A percentile compares a stretch with the other conserved stretches of the same genome.
These are phyloP conservation scores for Yarrowia deformans DNA, from an alignment of 805 yeast genomes.

Conservation along the genomic window DNA sequence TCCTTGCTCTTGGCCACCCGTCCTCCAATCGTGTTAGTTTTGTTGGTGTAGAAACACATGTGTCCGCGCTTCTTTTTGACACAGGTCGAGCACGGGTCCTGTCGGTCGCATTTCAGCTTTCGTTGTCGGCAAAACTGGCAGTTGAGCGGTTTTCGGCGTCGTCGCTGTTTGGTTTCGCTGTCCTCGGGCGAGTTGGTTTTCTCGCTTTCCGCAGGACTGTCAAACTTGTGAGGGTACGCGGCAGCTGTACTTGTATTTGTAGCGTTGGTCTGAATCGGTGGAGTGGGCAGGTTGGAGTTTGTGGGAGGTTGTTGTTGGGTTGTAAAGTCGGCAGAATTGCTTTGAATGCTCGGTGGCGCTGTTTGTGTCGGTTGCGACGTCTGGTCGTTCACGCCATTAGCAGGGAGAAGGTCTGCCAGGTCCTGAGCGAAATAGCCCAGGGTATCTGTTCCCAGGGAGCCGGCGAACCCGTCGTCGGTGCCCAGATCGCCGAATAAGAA, in stretches of 20 bases:
- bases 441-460: conserved; percentile 1
- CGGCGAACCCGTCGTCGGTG: conserved; percentile 12
- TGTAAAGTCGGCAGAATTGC: not conserved
- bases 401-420: conserved; percentile 16
- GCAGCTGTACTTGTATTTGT: not conserved
- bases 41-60: conserved; percentile 41
- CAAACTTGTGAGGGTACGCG: conserved; percentile 4
- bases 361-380: not conserved
- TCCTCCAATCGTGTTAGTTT: conserved; percentile 25
- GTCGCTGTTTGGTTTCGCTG: conserved; percentile 41
- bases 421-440: conserved; percentile 33
- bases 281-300: not conserved
- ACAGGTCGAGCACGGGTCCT: conserved; percentile 50
- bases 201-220: not conserved
- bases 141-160: conserved; percentile 48
- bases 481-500: conserved; percentile 3
- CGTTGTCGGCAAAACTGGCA: conserved; percentile 50
- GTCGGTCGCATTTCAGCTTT: conserved; percentile 50
- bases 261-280: too few species aligned
- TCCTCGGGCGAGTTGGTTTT: conserved; percentile 2
- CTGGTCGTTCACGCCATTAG: not conserved
- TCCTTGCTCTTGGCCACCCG: conserved; percentile 35
- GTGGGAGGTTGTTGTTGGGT: too few species aligned
- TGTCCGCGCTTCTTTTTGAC: conserved; percentile 44
- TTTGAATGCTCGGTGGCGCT: not conserved